Conservation (phyloP, 2,329 filamentous ascomycete genomes). For the Talaromyces islandicus region DNA sequence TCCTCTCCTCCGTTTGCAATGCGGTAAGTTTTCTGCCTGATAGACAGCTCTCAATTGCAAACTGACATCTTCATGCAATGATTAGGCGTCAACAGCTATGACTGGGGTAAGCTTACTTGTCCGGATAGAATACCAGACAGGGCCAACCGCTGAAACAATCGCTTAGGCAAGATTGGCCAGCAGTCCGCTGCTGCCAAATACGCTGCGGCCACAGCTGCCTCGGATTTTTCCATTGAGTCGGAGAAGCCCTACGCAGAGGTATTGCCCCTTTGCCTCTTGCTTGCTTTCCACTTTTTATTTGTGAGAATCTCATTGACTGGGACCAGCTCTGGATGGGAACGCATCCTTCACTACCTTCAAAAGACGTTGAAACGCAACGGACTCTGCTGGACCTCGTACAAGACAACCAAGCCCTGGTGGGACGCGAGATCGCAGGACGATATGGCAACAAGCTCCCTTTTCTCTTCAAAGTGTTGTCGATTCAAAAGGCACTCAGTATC, state of each 20-base stretch:
- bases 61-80: not conserved
- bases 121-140: constrained; percentile 10
- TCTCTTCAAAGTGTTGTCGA: constrained; percentile 95
- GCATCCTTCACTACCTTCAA: constrained; percentile 91
- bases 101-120: constrained; percentile 64
- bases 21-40: constrained; percentile 41
- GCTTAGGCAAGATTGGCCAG: constrained; percentile 72
- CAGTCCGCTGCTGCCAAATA: constrained; percentile 85
- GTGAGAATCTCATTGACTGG: not conserved
- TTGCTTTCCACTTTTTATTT: not conserved
- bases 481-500: constrained; percentile 92
- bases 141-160: constrained; percentile 19
- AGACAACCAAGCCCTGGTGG: constrained; percentile 79
- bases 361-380: constrained; percentile 75
- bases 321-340: constrained; percentile 96
- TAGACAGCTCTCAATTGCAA: not conserved
- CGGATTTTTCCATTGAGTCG: constrained; percentile 69
- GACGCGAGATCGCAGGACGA: constrained; percentile 62
- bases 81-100: constrained; percentile 90
- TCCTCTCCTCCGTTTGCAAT: constrained; percentile 70
- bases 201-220: constrained; percentile 73
- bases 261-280: constrained; percentile 13
- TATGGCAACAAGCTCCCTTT: constrained; percentile 85
- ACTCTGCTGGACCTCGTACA: constrained; percentile 81
- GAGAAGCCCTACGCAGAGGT: constrained; percentile 95